Evolutionary conservation across 2,329 filamentous ascomycete genomes (phyloP).

Genomic region (Aspergillus felis): DNA sequence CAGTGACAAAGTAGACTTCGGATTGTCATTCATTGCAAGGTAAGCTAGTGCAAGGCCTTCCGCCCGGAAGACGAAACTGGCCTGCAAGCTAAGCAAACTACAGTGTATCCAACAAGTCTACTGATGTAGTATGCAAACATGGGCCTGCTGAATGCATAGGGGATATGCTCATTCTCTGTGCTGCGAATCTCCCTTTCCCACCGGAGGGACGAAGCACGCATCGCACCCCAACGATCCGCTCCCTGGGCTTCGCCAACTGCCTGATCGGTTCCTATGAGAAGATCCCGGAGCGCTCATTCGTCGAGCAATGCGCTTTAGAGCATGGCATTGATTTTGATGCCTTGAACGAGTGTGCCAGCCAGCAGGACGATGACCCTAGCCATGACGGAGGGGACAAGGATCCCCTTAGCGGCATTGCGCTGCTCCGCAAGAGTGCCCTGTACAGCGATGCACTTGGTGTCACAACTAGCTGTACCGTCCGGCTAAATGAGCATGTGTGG

Average conservation of each 20-base stretch:
- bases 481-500: conserved; percentile 73
- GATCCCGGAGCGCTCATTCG: conserved; percentile 73
- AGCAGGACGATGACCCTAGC: conserved; percentile 66
- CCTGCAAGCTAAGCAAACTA: not conserved
- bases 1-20: conserved; percentile 83
- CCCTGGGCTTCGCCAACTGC: conserved; percentile 91
- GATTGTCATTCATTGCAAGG: conserved; percentile 82
- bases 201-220: conserved; percentile 41
- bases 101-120: conserved; percentile 65
- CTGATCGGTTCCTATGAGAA: conserved; percentile 68
- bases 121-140: conserved; percentile 84
- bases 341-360: conserved; percentile 76
- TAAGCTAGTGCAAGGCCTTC: conserved; percentile 26
- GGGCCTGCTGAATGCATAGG: conserved; percentile 88
- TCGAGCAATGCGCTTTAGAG: conserved; percentile 85
- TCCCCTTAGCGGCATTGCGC: conserved; percentile 47
- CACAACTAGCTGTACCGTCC: conserved; percentile 71
- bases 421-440: conserved; percentile 45
- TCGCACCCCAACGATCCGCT: conserved; percentile 69
- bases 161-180: conserved; percentile 92
- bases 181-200: conserved; percentile 59
- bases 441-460: conserved; percentile 60
- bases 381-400: conserved; percentile 57
- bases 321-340: conserved; percentile 79
- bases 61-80: not conserved